Evolutionary conservation across 2,329 filamentous ascomycete genomes (phyloP).

Genomic region (Cercospora janseana): DNA sequence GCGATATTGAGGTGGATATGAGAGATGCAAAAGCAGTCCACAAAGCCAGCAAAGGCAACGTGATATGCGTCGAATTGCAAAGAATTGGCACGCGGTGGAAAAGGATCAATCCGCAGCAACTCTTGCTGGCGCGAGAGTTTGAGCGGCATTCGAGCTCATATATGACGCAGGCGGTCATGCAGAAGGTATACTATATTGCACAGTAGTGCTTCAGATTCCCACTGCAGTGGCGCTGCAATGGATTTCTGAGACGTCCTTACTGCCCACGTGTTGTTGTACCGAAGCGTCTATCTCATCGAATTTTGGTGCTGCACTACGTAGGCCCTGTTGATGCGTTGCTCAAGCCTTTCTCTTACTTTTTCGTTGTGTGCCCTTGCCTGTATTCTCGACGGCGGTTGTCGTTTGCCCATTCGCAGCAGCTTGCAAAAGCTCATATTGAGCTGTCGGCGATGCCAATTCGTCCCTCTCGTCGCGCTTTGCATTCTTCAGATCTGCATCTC

Average conservation of each 20-base stretch:
- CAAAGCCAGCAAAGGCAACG: slow-evolving; percentile 8
- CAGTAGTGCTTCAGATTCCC: neutral
- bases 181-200: slow-evolving; percentile 4
- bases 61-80: slow-evolving; percentile 7
- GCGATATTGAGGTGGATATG: slow-evolving; percentile 2
- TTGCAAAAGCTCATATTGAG: slow-evolving; percentile 17
- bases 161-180: neutral
- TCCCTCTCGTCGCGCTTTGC: slow-evolving; percentile 43
- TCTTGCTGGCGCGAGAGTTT: neutral
- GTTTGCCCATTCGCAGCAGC: slow-evolving; percentile 6
- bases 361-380: slow-evolving; percentile 31
- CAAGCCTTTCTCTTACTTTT: slow-evolving; percentile 27
- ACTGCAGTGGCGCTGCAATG: too few relatives aligned
- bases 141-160: slow-evolving; percentile 1
- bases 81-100: slow-evolving; percentile 10
- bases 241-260: too few relatives aligned
- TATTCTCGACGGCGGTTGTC: slow-evolving; percentile 25
- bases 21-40: slow-evolving; percentile 3
- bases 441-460: slow-evolving; percentile 27
- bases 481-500: slow-evolving; percentile 60
- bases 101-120: slow-evolving; percentile 7
- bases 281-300: too few relatives aligned
- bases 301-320: neutral
- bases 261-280: too few relatives aligned
- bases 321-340: neutral